Percentiles rank a stretch among this genome's conserved stretches.
These are phyloP conservation scores for Phytomonas francai DNA, from an alignment of 208 protist genomes.

Conservation along the genomic window DNA sequence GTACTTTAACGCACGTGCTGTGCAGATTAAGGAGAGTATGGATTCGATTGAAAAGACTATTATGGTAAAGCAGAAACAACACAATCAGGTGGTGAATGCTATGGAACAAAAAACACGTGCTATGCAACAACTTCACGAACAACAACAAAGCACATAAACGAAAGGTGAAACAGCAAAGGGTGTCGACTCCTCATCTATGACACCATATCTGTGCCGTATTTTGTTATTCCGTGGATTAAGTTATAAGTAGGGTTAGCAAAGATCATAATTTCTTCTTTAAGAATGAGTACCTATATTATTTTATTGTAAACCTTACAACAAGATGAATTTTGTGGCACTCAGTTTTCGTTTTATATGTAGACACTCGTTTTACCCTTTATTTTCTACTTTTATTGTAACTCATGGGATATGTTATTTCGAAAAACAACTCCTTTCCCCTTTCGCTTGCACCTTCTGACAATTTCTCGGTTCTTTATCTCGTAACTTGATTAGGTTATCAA, in stretches of 20 bases:
- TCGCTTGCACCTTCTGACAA: not conserved
- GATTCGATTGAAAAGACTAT: conserved; percentile 66
- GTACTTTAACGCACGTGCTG: conserved; percentile 68
- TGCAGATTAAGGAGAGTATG: conserved; percentile 76
- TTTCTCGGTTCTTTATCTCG: not conserved
- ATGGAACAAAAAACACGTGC: conserved; percentile 52
- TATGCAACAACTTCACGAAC: conserved; percentile 37
- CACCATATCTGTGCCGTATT: not conserved
- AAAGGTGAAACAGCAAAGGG: not conserved
- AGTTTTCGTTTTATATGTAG: not conserved
- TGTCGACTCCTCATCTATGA: not conserved
- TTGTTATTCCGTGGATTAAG: not conserved
- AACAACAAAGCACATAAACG: not conserved
- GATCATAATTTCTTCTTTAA: conserved; percentile 6
- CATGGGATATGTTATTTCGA: not conserved
- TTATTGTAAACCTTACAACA: not conserved
- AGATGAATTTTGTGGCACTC: not conserved
- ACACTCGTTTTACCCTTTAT: not conserved
- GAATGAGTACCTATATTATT: not conserved
- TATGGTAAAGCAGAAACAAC: conserved; percentile 68
- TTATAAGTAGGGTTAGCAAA: not conserved
- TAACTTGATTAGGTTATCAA: not conserved
- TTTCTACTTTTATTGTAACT: not conserved
- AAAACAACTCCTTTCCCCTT: not conserved
- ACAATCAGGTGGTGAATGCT: conserved; percentile 70